Evolutionary conservation across 768 basidiomycete species (phyloP), one percentile per base, ranked within the genome.

Genomic region (Leccinum truebloodii): DNA sequence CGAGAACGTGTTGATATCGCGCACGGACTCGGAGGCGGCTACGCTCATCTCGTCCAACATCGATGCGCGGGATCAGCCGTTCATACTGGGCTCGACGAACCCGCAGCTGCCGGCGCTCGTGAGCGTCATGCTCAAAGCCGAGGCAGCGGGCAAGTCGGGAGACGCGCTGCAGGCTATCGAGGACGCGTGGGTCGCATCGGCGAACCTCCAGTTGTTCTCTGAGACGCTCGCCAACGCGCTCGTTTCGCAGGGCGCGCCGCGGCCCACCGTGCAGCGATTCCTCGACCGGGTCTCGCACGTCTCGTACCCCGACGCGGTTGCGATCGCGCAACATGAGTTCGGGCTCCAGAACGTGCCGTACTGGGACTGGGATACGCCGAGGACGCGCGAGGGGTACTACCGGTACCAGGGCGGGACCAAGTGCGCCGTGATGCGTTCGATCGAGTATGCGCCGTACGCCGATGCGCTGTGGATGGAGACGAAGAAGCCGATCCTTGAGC

Each of bases 401-500:
- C 87, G 96, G 64, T 98, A 96, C 81, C 92, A 95, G 75, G 95
- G 96, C 61, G 96, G 96, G 8, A 98, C 95, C 5, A 87, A 92
- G 71, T 95, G 94, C 71, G 95, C 95, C 10, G 83, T 98, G 69
- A 89, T 92, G 76, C 92, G 96, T 60, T 91, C 90, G 18, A 80
- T 95, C 60, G 94, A 94, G 28, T 98, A 93, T 69, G 94, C 94
- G 30, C 96, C 95, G 3, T 95, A 95, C 75, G 91, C 94, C 54
- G 94, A 95, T 74, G 76, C 92, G 57, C 70, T 95, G 66, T 95
- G 94, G 93, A 95, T 95, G 94, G 94, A 95, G 81, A 99, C 97
- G 51, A 94, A 94, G 80, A 89, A 85, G 66, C 97, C 97, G 14
- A 95, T 98, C 73, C 77, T 95, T 55, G 76, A 86, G 3, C 97